A percentile compares a stretch with the other conserved stretches of the same genome.
Conservation (phyloP, 306 rosid species). For the Luffa aegyptiaca region DNA sequence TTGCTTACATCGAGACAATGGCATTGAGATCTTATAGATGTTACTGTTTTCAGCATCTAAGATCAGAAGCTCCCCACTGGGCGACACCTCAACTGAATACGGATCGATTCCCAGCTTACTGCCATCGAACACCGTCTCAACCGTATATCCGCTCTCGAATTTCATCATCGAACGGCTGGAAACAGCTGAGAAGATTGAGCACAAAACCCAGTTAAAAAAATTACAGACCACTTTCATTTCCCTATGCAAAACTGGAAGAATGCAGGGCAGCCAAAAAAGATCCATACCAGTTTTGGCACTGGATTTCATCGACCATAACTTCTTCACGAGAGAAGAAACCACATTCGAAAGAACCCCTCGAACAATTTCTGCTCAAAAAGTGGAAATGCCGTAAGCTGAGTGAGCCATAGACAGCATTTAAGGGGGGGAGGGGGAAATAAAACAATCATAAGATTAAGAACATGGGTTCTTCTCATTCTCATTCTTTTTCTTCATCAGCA, state of each 20-base stretch:
- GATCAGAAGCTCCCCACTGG: slow-evolving; percentile 71
- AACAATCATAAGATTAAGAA: neutral
- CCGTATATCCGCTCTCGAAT: slow-evolving; percentile 81
- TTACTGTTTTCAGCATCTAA: slow-evolving; percentile 90
- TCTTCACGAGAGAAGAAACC: slow-evolving; percentile 69
- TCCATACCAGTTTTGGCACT: slow-evolving; percentile 45
- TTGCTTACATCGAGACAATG: slow-evolving; percentile 64
- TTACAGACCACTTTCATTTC: neutral
- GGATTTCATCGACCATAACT: slow-evolving; percentile 82
- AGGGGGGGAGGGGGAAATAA: neutral
- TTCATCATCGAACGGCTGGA: slow-evolving; percentile 77
- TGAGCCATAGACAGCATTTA: neutral
- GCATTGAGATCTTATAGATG: slow-evolving; percentile 64
- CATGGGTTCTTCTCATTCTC: slow-evolving; percentile 1
- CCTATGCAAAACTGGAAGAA: slow-evolving; percentile 9
- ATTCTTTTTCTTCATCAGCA: neutral
- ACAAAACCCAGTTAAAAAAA: slow-evolving; percentile 20
- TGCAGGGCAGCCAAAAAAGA: neutral
- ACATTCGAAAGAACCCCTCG: slow-evolving; percentile 76
- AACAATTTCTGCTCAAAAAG: slow-evolving; percentile 49
- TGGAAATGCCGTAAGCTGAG: slow-evolving; percentile 10
- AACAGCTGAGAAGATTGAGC: slow-evolving; percentile 39
- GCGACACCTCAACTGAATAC: slow-evolving; percentile 51
- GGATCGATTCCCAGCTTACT: slow-evolving; percentile 92
- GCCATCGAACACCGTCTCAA: slow-evolving; percentile 93